phyloP scores from a whole-genome alignment of 371 early-diverging fungal species.

The Thermomucor indicae-seudaticae region DNA sequence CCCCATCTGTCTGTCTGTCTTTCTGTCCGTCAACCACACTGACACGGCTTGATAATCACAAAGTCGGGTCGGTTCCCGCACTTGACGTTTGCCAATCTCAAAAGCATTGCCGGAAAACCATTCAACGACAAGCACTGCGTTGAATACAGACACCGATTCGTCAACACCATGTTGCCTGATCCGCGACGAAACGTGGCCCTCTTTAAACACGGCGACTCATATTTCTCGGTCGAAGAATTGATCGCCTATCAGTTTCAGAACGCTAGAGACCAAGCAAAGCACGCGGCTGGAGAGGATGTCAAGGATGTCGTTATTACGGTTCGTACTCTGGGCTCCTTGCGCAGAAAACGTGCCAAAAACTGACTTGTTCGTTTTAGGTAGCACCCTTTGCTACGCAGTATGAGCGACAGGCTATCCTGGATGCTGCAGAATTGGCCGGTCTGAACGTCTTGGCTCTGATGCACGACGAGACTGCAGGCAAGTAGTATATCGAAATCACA shows the following conservation, averaged over 20 bases:
- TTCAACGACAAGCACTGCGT: constrained; percentile 66
- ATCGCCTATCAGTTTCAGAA: constrained; percentile 92
- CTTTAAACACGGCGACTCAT: constrained; percentile 58
- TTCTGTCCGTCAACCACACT: background rate
- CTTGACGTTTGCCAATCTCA: constrained; percentile 76
- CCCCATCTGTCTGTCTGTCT: no score
- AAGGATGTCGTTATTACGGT: constrained; percentile 91
- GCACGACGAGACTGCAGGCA: constrained; percentile 92
- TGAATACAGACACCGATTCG: constrained; percentile 69
- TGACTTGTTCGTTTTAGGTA: constrained; percentile 45
- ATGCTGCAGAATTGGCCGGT: constrained; percentile 92
- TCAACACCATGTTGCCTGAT: constrained; percentile 72
- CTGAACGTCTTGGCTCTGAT: constrained; percentile 79
- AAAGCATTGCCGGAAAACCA: constrained; percentile 74
- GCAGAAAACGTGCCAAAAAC: background rate
- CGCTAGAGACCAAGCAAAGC: constrained; percentile 80
- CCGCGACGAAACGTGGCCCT: constrained; percentile 54
- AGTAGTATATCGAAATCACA: constrained; percentile 1
- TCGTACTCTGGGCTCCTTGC: constrained; percentile 9
- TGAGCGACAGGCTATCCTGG: constrained; percentile 91
- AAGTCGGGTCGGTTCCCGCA: constrained; percentile 82
- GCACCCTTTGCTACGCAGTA: constrained; percentile 87
- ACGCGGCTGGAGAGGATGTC: constrained; percentile 71
- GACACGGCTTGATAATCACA: background rate
- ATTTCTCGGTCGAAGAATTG: constrained; percentile 79